Percentiles rank a stretch among this genome's conserved stretches.
Conservation (phyloP, 1,284 basidiomycete species). For the Cryptococcus sp. region DNA sequence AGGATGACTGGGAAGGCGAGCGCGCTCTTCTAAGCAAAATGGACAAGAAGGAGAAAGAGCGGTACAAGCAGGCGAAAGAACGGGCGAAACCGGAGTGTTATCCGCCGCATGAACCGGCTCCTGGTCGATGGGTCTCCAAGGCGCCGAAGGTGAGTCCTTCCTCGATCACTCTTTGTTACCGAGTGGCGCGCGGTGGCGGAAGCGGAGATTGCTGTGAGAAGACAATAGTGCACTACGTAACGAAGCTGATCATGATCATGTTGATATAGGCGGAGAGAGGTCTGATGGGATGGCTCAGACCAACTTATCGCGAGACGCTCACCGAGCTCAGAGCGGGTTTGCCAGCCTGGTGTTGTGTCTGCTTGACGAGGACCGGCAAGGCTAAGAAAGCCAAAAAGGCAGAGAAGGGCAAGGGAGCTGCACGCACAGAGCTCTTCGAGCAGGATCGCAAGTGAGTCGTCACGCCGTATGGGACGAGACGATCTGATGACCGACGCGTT, state of each 20-base stretch:
- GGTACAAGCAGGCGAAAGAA: slow-evolving; percentile 3
- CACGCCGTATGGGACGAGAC: background rate
- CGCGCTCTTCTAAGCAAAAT: background rate
- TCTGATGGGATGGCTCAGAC: slow-evolving; percentile 23
- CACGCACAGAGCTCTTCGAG: slow-evolving; percentile 6
- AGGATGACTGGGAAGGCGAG: slow-evolving; percentile 7
- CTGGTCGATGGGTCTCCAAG: slow-evolving; percentile 16
- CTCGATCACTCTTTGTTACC: background rate
- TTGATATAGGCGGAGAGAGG: slow-evolving; percentile 9
- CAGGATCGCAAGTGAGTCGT: slow-evolving; percentile 16
- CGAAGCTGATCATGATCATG: background rate
- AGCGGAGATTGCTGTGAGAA: too few relatives aligned
- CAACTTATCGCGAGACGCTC: slow-evolving; percentile 14
- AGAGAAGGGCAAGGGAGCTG: background rate
- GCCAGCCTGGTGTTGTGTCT: background rate
- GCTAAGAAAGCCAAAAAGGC: background rate
- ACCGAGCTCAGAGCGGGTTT: slow-evolving; percentile 16
- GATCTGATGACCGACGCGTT: background rate
- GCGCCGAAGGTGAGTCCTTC: slow-evolving; percentile 18
- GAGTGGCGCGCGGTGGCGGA: too few relatives aligned
- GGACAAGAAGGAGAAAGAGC: slow-evolving; percentile 3
- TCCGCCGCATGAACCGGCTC: slow-evolving; percentile 2
- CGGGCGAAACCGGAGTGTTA: slow-evolving; percentile 15
- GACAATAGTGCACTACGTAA: too few relatives aligned
- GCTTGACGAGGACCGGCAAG: background rate